A percentile compares a stretch with the other conserved stretches of the same genome.
Conservation (phyloP, 805 yeast genomes). For the Metschnikowia sp. region DNA sequence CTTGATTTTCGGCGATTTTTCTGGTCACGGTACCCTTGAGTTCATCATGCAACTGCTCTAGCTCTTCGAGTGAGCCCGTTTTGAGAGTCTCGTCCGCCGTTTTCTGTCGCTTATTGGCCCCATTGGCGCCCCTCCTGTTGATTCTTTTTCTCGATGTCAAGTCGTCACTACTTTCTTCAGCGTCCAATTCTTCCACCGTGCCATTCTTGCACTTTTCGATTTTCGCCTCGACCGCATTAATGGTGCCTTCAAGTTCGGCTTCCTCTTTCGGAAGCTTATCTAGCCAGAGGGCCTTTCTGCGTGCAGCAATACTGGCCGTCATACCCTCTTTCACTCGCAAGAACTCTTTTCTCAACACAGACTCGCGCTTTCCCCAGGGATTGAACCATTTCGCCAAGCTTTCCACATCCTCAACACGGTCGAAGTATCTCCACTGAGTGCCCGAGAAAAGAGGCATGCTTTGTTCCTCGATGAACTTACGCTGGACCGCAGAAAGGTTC, state of each 20-base stretch:
- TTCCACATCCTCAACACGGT: constrained; percentile 55
- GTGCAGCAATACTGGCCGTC: constrained; percentile 51
- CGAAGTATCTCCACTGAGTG: constrained; percentile 69
- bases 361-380: constrained; percentile 73
- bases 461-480: constrained; percentile 67
- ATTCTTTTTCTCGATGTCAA: constrained; percentile 23
- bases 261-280: constrained; percentile 36
- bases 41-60: constrained; percentile 21
- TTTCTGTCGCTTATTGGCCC: constrained; percentile 36
- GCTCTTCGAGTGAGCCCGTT: constrained; percentile 26
- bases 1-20: constrained; percentile 38
- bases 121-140: constrained; percentile 28
- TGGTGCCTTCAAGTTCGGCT: constrained; percentile 12
- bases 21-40: constrained; percentile 30
- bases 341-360: constrained; percentile 60
- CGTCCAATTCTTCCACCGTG: constrained; percentile 11
- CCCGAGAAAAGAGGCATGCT: constrained; percentile 52
- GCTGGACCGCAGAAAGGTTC: constrained; percentile 38
- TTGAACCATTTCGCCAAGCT: constrained; percentile 63
- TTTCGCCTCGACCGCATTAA: constrained; percentile 9
- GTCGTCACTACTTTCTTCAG: constrained; percentile 31
- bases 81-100: constrained; percentile 30
- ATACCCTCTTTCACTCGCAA: constrained; percentile 50
- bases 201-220: constrained; percentile 6
- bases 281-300: constrained; percentile 52